A percentile compares a stretch with the other conserved stretches of the same genome.
These are phyloP conservation scores for Malassezia sp. DNA, from an alignment of 1,284 basidiomycete genomes.

Conservation along the genomic window DNA sequence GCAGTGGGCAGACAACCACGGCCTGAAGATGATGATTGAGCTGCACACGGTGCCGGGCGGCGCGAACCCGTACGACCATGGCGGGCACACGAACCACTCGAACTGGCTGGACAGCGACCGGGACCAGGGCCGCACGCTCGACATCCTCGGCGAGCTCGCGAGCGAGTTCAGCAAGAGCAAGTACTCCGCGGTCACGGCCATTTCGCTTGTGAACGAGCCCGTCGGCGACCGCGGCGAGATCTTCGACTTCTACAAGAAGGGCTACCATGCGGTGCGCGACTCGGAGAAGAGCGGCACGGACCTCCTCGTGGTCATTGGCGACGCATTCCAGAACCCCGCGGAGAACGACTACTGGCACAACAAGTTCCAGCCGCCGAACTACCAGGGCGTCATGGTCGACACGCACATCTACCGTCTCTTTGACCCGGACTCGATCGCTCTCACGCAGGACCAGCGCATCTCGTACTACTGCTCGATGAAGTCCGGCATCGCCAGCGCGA, in stretches of 20 bases:
- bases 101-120: slow-evolving; percentile 60
- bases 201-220: slow-evolving; percentile 41
- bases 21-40: slow-evolving; percentile 70
- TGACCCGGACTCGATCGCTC: slow-evolving; percentile 18
- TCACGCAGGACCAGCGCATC: slow-evolving; percentile 26
- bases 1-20: slow-evolving; percentile 63
- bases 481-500: slow-evolving; percentile 22
- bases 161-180: slow-evolving; percentile 23
- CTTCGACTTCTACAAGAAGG: slow-evolving; percentile 26
- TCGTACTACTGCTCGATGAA: slow-evolving; percentile 32
- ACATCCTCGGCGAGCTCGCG: slow-evolving; percentile 55
- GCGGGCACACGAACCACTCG: slow-evolving; percentile 59
- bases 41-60: slow-evolving; percentile 51
- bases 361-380: slow-evolving; percentile 55
- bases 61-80: slow-evolving; percentile 50
- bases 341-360: slow-evolving; percentile 56
- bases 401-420: slow-evolving; percentile 45
- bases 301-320: slow-evolving; percentile 56
- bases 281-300: slow-evolving; percentile 19
- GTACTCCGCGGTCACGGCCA: slow-evolving; percentile 31
- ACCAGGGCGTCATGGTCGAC: slow-evolving; percentile 64
- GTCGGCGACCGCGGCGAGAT: slow-evolving; percentile 21
- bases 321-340: slow-evolving; percentile 68
- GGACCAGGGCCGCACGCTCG: slow-evolving; percentile 61
- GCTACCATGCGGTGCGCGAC: slow-evolving; percentile 33